Base-by-base conservation (phyloP, 208 protist species). In the Crithidia brevicula region DNA sequence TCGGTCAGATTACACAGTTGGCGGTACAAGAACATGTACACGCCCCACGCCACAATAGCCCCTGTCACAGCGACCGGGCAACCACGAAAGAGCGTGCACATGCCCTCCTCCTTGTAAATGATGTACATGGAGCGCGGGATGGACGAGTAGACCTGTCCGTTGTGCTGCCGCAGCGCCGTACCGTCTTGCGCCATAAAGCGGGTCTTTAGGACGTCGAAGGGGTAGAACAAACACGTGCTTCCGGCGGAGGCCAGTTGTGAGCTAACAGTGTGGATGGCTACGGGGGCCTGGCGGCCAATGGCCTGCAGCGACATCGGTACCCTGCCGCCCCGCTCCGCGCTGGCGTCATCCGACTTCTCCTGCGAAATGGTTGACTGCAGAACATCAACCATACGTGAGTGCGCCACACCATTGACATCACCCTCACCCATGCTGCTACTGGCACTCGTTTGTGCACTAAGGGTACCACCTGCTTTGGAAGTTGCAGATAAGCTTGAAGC, bases 201-300 rank as follows among this genome's bases (percentile, higher is more conserved):
- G 1, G 85, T 92, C 68, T 94, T 91, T 1, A 98, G 76, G 3
- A 93, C 72, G 49, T 98, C 96, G n/a, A 98, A 81, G 3, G 96
- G 96, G 70, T 98, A 97, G 47, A 91, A 91, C 22, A 63, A 33
- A 28, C 61, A 66, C 16, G 90, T 95, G 74, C 90, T 93, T 13
- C 74, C 56, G 1, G 83, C 84, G 18, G 85, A 91, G 10, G 91
- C 81, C 0, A 89, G 42, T 58, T 93, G 88, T 3, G 87, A 85
- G 69, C 81, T 82, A 4, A 91, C 22, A 2, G 79, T 92, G 72
- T 96, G 88, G 5, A 74, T 63, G 2, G 57, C 42, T 0, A 86
- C 80, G 18, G 86, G 84, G 15, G 85, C 52, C 7, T 77, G 52
- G 27, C 36, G 49, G 2, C 83, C 81, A 28, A 89, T 86, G 25